Evolutionary conservation across 305 asterid genomes (phyloP), one percentile per base, ranked within the genome.

Genomic region (Nicotiana rustica): DNA sequence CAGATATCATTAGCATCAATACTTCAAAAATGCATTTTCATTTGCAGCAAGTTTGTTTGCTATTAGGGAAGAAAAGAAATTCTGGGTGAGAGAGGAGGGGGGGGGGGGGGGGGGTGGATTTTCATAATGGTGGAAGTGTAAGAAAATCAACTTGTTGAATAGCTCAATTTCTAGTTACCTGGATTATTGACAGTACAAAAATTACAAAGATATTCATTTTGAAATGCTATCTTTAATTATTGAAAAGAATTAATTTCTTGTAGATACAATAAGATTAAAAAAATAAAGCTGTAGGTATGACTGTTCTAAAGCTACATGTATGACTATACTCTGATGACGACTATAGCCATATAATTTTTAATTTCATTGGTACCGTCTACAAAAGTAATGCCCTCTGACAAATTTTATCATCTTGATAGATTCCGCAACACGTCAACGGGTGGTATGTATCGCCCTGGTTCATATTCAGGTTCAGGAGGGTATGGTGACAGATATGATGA

Each of bases 401-500:
- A 52, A 15, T 76, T 76, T 49, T 76, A 29, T 76, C 80, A 76
- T 76, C 66, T 76, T 82, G 65, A 77, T 86, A 96, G 99, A 91
- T 96, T 84, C 81, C 95, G 95, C 83, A 91, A 83, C 87, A 83
- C 92, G 59, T 88, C 97, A 21, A 56, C 66, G 36, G 96, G 97
- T 77, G 89, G 95, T 66, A 89, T 90, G 95, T 87, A 92, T 86
- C 93, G 93, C 25, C 94, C 97, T 81, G 94, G 93, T 84, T 91
- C 94, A 79, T 65, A 80, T 84, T 82, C 91, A 18, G 38, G 87
- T 66, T 83, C 90, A 67, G 93, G 94, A 85, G 91, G 91, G 80
- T 91, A 93, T 87, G 93, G 92, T 68, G 97, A 93, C 84, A 88
- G 89, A 81, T 89, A 84, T 29, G 83, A 84, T 67, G 84, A 83